phyloP scores from a whole-genome alignment of 257 asterid genomes.

The Nicotiana attenuata region DNA sequence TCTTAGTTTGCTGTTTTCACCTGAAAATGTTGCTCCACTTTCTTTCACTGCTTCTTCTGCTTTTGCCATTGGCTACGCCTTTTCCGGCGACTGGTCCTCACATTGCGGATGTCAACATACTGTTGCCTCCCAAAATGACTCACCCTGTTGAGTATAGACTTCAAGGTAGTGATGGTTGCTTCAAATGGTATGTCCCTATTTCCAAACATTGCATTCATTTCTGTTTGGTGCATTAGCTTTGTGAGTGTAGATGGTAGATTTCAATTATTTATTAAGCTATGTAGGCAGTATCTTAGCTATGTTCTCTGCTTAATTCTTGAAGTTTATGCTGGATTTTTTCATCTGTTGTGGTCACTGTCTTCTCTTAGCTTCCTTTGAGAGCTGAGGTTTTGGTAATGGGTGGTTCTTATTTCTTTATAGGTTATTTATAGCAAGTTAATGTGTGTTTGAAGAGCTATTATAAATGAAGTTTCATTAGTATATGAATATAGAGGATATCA shows the following conservation, averaged over 20 bases:
- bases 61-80: not conserved
- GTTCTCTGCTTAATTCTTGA: not conserved
- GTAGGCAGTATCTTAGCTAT: too few species aligned
- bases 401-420: not conserved
- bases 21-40: constrained; percentile 4
- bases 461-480: not conserved
- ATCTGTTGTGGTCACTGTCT: not conserved
- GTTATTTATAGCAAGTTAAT: not conserved
- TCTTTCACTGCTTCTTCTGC: not conserved
- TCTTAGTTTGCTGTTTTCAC: not conserved
- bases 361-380: not conserved
- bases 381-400: not conserved
- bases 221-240: not conserved
- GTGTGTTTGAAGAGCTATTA: not conserved
- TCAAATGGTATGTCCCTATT: constrained; percentile 53
- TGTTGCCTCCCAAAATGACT: constrained; percentile 90
- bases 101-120: constrained; percentile 82
- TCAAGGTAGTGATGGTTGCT: constrained; percentile 96
- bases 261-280: too few species aligned
- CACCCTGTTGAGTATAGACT: constrained; percentile 84
- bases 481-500: not conserved
- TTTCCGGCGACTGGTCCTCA: constrained; percentile 60
- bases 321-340: not conserved
- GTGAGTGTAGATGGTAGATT: not conserved
- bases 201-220: not conserved